phyloP scores from a whole-genome alignment of 208 protist species.

The Naegleria lovaniensis region DNA sequence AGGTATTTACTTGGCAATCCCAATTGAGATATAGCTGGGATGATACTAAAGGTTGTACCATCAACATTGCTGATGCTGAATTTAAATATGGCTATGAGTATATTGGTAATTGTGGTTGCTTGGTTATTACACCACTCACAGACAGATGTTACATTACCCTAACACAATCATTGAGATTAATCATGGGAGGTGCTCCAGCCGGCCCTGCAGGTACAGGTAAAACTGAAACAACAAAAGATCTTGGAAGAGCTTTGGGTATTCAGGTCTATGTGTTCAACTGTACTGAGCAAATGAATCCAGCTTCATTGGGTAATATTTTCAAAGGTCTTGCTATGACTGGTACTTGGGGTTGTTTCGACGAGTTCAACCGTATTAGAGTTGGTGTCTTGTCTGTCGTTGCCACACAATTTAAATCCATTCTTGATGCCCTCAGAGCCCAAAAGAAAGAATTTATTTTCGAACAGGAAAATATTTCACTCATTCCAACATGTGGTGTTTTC shows the following conservation, averaged over 20 bases:
- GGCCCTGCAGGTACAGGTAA: slow-evolving; percentile 85
- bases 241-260: slow-evolving; percentile 83
- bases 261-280: slow-evolving; percentile 91
- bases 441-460: slow-evolving; percentile 89
- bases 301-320: slow-evolving; percentile 93
- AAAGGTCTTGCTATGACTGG: slow-evolving; percentile 89
- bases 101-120: slow-evolving; percentile 90
- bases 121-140: slow-evolving; percentile 97
- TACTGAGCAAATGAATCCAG: slow-evolving; percentile 97
- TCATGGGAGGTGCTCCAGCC: slow-evolving; percentile 79
- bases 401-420: slow-evolving; percentile 92
- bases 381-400: slow-evolving; percentile 96
- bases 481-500: slow-evolving; percentile 81
- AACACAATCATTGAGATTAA: slow-evolving; percentile 77
- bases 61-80: slow-evolving; percentile 90
- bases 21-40: slow-evolving; percentile 94
- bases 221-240: slow-evolving; percentile 89
- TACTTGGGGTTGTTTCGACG: slow-evolving; percentile 93
- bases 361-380: slow-evolving; percentile 92
- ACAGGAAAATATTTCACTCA: slow-evolving; percentile 84
- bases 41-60: slow-evolving; percentile 81
- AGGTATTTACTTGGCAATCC: slow-evolving; percentile 93
- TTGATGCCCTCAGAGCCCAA: slow-evolving; percentile 91
- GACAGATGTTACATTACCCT: slow-evolving; percentile 98
- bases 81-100: slow-evolving; percentile 97